Conservation (phyloP, 768 basidiomycete genomes). For the Nevesoporus exiguus region DNA sequence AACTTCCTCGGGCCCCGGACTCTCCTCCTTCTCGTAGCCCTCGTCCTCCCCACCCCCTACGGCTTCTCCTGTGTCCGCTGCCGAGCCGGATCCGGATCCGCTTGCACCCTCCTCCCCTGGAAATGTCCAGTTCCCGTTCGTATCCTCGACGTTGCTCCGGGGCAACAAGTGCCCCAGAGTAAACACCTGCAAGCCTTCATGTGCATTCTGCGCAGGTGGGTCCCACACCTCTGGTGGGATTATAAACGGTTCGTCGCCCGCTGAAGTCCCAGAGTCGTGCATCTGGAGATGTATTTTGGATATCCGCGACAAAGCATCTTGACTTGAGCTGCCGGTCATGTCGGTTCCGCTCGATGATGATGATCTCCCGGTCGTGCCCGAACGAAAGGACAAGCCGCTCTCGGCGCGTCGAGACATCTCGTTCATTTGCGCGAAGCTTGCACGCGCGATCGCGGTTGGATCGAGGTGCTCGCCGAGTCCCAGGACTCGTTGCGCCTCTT, state of each 20-base stretch:
- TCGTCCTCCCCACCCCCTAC: slow-evolving; percentile 21
- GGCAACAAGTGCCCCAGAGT: slow-evolving; percentile 78
- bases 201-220: slow-evolving; percentile 31
- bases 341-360: slow-evolving; percentile 17
- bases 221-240: slow-evolving; percentile 28
- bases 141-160: slow-evolving; percentile 45
- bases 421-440: slow-evolving; percentile 73
- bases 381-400: slow-evolving; percentile 30
- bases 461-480: slow-evolving; percentile 42
- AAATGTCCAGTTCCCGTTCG: slow-evolving; percentile 60
- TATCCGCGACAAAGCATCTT: slow-evolving; percentile 51
- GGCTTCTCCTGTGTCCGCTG: slow-evolving; percentile 21
- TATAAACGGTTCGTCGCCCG: slow-evolving; percentile 27
- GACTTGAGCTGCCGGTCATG: slow-evolving; percentile 19
- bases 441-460: slow-evolving; percentile 55
- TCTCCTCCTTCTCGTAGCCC: slow-evolving; percentile 27
- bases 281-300: slow-evolving; percentile 47
- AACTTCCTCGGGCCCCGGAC: slow-evolving; percentile 35
- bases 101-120: slow-evolving; percentile 31
- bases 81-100: slow-evolving; percentile 9
- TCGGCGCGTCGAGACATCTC: slow-evolving; percentile 67
- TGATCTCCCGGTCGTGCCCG: slow-evolving; percentile 20
- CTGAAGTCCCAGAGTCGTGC: slow-evolving; percentile 25
- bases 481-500: slow-evolving; percentile 52
- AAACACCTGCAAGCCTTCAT: slow-evolving; percentile 75